Base-by-base conservation (phyloP, 352 stramenopile species). In the Phytophthora pistaciae region DNA sequence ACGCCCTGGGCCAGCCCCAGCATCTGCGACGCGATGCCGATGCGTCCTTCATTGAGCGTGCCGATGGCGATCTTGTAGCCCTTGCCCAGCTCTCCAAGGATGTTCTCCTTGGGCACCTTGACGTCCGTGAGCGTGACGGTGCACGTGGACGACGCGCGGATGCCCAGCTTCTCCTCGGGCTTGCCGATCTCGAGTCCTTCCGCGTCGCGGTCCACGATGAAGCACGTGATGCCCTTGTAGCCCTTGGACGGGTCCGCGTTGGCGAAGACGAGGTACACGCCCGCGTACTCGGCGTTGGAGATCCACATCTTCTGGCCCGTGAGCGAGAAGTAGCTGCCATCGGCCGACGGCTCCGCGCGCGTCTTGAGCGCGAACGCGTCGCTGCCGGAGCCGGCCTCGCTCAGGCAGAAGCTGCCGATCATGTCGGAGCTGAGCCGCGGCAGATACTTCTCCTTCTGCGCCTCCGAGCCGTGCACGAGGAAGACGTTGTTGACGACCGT, bases 261-360 rank as follows among this genome's bases (percentile, higher is more conserved):
- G 11, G 97, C 97, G 82, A 99, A 99, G 14, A 99, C 95, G 38
- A 99, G 81, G 79, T 98, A 99, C 1, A 99, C 90, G 5, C 95
- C 96, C 18, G 97, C 88, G 68, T 99, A 97, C 66, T 95, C 94
- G 13, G 93, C 94, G 79, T 99, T 99, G 36, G 96, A 99, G 71
- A 99, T 99, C 98, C 98, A 99, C 77, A 99, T 91, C 79, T 99
- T 99, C 54, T 93, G 91, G 23, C 98, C 98, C 75, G 92, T 99
- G 11, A 99, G 77, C 18, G 92, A 98, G 79, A 96, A 99, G 74
- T 98, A 98, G 54, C 88, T 98, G 56, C 91, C 91, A 68, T 99
- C 95, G 0, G 82, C 53, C 21, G 90, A 98, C 27, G 74, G 75
- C 1, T 91, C 87, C 1, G 97, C 97, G 9, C 82, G 95, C 8